Percentiles rank a stretch among this genome's conserved stretches.
These are phyloP conservation scores for Plasmodium gaboni DNA, from an alignment of 169 alveolate genomes.

Conservation along the genomic window DNA sequence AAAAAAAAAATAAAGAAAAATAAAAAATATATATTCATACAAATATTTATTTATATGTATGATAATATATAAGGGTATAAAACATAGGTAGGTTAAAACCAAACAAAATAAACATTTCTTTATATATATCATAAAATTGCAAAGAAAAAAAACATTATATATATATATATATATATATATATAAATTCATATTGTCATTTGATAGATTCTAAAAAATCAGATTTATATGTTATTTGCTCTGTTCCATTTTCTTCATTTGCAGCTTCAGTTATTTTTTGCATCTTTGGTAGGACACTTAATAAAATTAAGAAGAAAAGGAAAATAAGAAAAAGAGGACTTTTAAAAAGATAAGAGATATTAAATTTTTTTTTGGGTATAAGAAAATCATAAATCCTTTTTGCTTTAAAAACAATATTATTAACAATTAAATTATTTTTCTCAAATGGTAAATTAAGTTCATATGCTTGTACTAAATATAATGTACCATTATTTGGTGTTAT, in stretches of 20 bases:
- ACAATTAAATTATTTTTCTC: slow-evolving; percentile 64
- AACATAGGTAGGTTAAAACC: no score
- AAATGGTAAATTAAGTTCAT: slow-evolving; percentile 63
- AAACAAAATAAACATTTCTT: no score
- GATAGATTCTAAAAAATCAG: slow-evolving; percentile 46
- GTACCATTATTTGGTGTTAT: slow-evolving; percentile 59
- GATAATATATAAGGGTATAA: no score
- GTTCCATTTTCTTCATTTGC: slow-evolving; percentile 39
- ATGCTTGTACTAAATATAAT: slow-evolving; percentile 57
- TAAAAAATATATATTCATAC: no score
- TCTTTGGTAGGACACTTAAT: slow-evolving; percentile 59
- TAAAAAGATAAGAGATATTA: slow-evolving; percentile 38
- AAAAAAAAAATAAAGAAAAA: no score
- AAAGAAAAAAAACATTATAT: no score
- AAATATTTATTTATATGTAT: no score
- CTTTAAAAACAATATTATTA: slow-evolving; percentile 41
- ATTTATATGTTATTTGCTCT: slow-evolving; percentile 24
- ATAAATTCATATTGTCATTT: background rate
- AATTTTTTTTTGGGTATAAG: slow-evolving; percentile 45
- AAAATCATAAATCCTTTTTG: slow-evolving; percentile 48
- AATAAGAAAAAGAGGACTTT: slow-evolving; percentile 70
- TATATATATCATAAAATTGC: no score
- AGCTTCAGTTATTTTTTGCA: slow-evolving; percentile 66
- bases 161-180: background rate
- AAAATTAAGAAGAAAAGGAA: slow-evolving; percentile 66